These are phyloP conservation scores for Lepraria neglecta DNA, from an alignment of 495 filamentous ascomycete genomes.

Conservation along the genomic window DNA sequence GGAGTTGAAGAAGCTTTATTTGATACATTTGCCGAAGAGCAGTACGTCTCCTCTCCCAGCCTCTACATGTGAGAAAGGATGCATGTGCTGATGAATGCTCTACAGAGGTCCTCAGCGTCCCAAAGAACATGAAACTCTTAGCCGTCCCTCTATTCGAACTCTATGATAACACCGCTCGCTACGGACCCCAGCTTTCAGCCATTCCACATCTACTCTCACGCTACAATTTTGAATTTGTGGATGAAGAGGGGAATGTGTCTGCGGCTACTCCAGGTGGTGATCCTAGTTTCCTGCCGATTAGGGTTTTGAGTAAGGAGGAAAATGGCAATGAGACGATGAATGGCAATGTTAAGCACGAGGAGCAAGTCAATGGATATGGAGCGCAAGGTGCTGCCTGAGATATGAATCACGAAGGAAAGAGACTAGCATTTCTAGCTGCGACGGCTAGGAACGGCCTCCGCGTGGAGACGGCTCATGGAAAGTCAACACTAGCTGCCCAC, in stretches of 20 bases:
- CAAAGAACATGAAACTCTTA: constrained; percentile 99
- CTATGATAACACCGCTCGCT: constrained; percentile 92
- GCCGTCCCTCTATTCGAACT: constrained; percentile 95
- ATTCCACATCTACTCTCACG: constrained; percentile 89
- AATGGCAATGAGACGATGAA: constrained; percentile 32
- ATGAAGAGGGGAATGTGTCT: constrained; percentile 83
- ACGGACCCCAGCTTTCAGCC: constrained; percentile 91
- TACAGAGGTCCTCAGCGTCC: constrained; percentile 88
- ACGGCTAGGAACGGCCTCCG: no score
- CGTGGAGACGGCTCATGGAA: no score
- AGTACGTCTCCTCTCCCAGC: constrained; percentile 53
- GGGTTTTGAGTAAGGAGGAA: constrained; percentile 70
- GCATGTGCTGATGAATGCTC: background rate
- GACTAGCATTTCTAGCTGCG: no score
- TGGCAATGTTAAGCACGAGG: constrained; percentile 14
- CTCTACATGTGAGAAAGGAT: background rate
- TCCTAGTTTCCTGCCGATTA: constrained; percentile 45
- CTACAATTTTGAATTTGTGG: constrained; percentile 98
- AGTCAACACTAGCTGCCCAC: no score
- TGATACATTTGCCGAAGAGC: constrained; percentile 85
- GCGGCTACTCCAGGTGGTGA: constrained; percentile 74
- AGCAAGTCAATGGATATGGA: constrained; percentile 5
- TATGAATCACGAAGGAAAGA: no score
- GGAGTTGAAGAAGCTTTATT: constrained; percentile 98
- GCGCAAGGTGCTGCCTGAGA: background rate